Evolutionary conservation across 2,329 filamentous ascomycete genomes (phyloP), one percentile per base, ranked within the genome.

Genomic region (Paramyrothecium sp.): DNA sequence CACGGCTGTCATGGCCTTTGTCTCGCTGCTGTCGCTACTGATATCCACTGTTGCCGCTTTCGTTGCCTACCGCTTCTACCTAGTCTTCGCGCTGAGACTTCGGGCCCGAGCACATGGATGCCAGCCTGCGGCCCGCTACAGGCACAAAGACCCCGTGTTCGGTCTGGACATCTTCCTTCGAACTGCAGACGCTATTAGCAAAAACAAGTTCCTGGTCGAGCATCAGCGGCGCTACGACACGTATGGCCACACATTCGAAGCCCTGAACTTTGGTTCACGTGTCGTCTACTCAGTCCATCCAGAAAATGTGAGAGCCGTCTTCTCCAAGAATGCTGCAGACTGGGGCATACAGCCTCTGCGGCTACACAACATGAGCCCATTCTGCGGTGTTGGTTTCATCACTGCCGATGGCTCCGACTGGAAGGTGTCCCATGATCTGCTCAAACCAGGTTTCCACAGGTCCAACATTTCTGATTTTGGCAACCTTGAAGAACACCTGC

Each of bases 101-200:
- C 41, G 44, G 30, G 52, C 34, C 33, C 52, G 44, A 22, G 5
- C 44, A 19, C 52, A 44, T 38, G 52, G 52, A 21, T 54, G 52
- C 34, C 52, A 54, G 52, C 34, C 52, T 13, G 52, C 52, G 7
- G n/a, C 52, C 21, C 52, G 52, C 19, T 54, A 54, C 52, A 54
- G 21, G 19, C 52, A 54, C 19, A 11, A 4, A 41, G 52, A 54
- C 19, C 52, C 52, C 11, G 20, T 54, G 12, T 54, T 54, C 33
- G 52, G 52, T 22, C 52, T 54, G 20, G 52, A 54, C 19, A 54
- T 54, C 30, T 54, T 54, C 52, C 52, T 54, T 3, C 52, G 52
- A n/a, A 54, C 52, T 30, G 52, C 30, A 12, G 52, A 54, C 22
- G 52, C 52, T 30, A 54, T 54, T 19, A 11, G 30, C 34, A 54